Evolutionary conservation across 768 basidiomycete genomes (phyloP).

Genomic region (Russula emetica): DNA sequence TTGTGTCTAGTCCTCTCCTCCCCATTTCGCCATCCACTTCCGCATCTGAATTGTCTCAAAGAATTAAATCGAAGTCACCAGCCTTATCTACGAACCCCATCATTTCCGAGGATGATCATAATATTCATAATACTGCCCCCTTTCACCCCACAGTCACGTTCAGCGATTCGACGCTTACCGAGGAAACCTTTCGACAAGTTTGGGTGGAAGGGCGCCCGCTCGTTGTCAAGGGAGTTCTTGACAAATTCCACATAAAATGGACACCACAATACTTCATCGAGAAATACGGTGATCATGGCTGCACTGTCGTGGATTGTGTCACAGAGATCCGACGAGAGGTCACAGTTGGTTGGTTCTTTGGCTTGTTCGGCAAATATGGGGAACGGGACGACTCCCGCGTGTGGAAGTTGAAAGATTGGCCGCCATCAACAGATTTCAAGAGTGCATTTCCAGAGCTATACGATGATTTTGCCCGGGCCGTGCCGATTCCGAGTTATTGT

Average conservation of each 20-base stretch:
- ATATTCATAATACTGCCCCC: conserved; percentile 29
- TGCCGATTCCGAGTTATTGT: conserved; percentile 87
- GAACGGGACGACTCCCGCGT: conserved; percentile 47
- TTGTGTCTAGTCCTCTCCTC: conserved; percentile 22
- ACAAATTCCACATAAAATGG: conserved; percentile 71
- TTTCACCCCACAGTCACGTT: conserved; percentile 47
- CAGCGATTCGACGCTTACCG: conserved; percentile 47
- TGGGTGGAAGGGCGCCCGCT: conserved; percentile 76
- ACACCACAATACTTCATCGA: conserved; percentile 75
- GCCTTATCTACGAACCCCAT: conserved; percentile 2
- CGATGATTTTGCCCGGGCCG: conserved; percentile 74
- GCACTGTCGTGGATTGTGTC: conserved; percentile 50
- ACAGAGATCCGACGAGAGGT: conserved; percentile 21
- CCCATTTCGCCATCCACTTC: conserved; percentile 26
- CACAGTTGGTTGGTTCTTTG: conserved; percentile 25
- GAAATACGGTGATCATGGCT: conserved; percentile 57
- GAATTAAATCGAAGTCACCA: conserved; percentile 16
- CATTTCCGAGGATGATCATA: conserved; percentile 29
- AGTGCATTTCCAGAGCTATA: conserved; percentile 77
- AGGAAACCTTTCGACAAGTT: conserved; percentile 55
- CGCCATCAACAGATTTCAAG: conserved; percentile 80
- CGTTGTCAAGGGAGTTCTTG: conserved; percentile 63
- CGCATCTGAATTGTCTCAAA: conserved; percentile 21
- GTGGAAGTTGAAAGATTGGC: conserved; percentile 80
- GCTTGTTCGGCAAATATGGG: conserved; percentile 17